Conservation (phyloP, 441 rosid species). For the Metrosideros polymorpha region DNA sequence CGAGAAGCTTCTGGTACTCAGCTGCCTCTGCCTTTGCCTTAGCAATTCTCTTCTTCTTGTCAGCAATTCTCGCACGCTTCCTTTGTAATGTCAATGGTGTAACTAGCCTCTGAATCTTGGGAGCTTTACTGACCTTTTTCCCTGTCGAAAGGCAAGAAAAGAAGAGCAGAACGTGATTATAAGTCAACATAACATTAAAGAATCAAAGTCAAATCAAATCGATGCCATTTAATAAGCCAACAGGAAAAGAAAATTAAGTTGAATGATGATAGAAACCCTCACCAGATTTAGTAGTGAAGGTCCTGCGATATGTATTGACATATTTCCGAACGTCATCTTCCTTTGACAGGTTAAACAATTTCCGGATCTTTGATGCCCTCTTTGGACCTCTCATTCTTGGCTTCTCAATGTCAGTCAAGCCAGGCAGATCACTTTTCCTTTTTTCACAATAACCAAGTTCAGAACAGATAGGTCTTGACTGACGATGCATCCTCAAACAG, state of each 20-base stretch:
- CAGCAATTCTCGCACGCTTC: slow-evolving; percentile 53
- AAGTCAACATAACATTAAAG: not conserved
- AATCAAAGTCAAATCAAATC: not conserved
- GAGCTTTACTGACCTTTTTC: slow-evolving; percentile 58
- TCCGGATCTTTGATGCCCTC: slow-evolving; percentile 5
- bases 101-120: slow-evolving; percentile 63
- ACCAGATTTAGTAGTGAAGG: not conserved
- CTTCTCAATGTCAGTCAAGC: slow-evolving; percentile 3
- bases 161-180: not conserved
- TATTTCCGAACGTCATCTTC: slow-evolving; percentile 5
- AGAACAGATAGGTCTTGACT: slow-evolving; percentile 2
- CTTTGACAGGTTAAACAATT: slow-evolving; percentile 2
- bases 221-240: not conserved
- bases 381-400: slow-evolving; percentile 9
- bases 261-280: not conserved
- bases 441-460: slow-evolving; percentile 6
- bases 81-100: slow-evolving; percentile 60
- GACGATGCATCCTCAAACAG: slow-evolving; percentile 4
- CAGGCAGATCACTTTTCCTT: slow-evolving; percentile 4
- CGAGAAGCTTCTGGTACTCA: slow-evolving; percentile 65
- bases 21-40: slow-evolving; percentile 68
- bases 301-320: slow-evolving; percentile 4
- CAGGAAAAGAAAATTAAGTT: not conserved
- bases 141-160: slow-evolving; percentile 13
- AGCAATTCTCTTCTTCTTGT: slow-evolving; percentile 58